phyloP scores from a whole-genome alignment of 108 stramenopile genomes.

The Stephanodiscus triporus region DNA sequence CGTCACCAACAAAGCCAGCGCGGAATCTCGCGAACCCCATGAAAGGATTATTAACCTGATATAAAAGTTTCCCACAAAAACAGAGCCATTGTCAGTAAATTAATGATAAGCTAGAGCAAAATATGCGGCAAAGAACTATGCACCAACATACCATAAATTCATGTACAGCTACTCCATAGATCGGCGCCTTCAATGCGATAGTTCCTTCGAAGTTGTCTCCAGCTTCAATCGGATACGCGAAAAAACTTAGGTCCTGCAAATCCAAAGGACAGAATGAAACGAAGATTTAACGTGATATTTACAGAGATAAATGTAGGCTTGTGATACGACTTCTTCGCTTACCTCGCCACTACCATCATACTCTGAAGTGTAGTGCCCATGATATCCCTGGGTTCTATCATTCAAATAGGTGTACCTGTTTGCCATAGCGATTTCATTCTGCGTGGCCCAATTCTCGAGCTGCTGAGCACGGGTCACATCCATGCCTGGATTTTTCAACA shows the following conservation, averaged over 20 bases:
- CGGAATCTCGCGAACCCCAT: conserved; percentile 91
- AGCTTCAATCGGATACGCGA: conserved; percentile 29
- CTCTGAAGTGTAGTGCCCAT: neutral
- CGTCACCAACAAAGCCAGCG: conserved; percentile 70
- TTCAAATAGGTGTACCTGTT: conserved; percentile 35
- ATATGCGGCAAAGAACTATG: neutral
- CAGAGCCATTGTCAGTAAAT: neutral
- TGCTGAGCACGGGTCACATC: conserved; percentile 76
- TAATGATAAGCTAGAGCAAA: neutral
- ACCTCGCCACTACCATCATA: conserved; percentile 14
- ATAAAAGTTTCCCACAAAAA: neutral
- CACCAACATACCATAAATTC: conserved; percentile 61
- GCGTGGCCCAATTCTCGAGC: conserved; percentile 84
- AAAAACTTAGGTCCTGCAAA: conserved; percentile 14
- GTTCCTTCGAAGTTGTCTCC: conserved; percentile 61
- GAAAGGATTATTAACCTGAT: conserved; percentile 64
- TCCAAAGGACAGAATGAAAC: neutral
- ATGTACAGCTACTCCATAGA: conserved; percentile 56
- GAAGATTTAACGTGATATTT: neutral
- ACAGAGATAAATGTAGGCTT: neutral
- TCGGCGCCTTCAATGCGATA: conserved; percentile 54
- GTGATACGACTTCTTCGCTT: neutral
- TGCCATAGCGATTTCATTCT: conserved; percentile 64
- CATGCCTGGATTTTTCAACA: conserved; percentile 53
- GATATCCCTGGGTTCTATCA: neutral